Conservation (phyloP, 306 rosid genomes). For the Prinsepia uniflora region DNA sequence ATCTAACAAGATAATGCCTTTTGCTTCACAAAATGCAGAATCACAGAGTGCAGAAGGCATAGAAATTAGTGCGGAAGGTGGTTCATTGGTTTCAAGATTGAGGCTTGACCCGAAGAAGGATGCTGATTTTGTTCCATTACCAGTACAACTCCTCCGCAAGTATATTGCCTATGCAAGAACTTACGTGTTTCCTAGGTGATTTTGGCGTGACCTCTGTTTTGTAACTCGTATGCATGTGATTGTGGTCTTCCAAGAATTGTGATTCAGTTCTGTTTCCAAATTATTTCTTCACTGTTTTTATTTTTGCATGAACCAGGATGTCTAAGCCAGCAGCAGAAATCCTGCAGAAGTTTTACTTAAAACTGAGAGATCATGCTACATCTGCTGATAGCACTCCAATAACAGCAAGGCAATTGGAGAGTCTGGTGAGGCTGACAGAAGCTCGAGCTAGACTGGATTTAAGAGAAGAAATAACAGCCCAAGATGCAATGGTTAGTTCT, state of each 20-base stretch:
- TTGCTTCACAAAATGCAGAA: conserved; percentile 41
- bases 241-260: conserved; percentile 17
- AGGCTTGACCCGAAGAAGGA: conserved; percentile 65
- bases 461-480: conserved; percentile 76
- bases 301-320: conserved; percentile 51
- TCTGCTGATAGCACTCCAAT: conserved; percentile 91
- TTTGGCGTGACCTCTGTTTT: conserved; percentile 25
- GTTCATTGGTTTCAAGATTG: conserved; percentile 69
- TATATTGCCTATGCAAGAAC: conserved; percentile 87
- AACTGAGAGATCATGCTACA: conserved; percentile 67
- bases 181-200: conserved; percentile 81
- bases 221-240: conserved; percentile 20
- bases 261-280: not conserved
- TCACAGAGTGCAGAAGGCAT: conserved; percentile 44
- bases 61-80: conserved; percentile 40
- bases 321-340: conserved; percentile 83
- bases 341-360: conserved; percentile 78
- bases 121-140: conserved; percentile 71
- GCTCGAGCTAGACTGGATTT: conserved; percentile 92
- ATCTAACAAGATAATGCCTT: conserved; percentile 33
- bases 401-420: conserved; percentile 94
- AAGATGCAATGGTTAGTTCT: conserved; percentile 77
- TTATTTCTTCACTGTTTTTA: conserved; percentile 10
- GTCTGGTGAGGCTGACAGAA: conserved; percentile 91
- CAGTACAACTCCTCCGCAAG: conserved; percentile 86